Evolutionary conservation across 345 rosid species (phyloP).

Genomic region (Toxicodendron radicans): DNA sequence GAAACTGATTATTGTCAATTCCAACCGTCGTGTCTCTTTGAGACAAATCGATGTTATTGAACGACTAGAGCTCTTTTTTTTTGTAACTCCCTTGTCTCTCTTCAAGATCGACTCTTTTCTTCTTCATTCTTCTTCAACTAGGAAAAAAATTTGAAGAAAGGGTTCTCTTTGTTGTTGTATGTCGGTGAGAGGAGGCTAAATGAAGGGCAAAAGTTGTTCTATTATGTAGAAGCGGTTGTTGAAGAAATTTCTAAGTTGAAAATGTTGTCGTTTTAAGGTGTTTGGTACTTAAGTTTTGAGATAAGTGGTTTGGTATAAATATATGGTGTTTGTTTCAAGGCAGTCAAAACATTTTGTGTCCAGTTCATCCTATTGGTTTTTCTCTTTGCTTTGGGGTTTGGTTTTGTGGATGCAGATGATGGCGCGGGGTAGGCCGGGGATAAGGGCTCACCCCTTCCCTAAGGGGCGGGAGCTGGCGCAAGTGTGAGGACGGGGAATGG

Average conservation of each 20-base stretch:
- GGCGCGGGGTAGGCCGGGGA: too few relatives aligned
- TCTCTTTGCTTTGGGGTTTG: constrained; percentile 45
- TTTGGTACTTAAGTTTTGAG: constrained; percentile 5
- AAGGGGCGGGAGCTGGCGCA: too few relatives aligned
- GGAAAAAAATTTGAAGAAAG: background rate
- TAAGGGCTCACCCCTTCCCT: too few relatives aligned
- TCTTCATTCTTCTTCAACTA: background rate
- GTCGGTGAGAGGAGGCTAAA: too few relatives aligned
- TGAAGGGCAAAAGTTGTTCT: constrained; percentile 13
- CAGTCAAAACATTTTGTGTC: constrained; percentile 39
- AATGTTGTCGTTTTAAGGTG: background rate
- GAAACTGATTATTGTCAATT: too few relatives aligned
- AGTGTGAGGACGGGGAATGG: too few relatives aligned
- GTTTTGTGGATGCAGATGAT: constrained; percentile 56
- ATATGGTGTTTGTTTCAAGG: constrained; percentile 13
- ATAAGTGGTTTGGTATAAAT: constrained; percentile 25
- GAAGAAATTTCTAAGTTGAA: constrained; percentile 6
- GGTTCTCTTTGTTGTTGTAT: too few relatives aligned
- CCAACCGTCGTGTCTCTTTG: too few relatives aligned
- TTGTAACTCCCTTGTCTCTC: too few relatives aligned
- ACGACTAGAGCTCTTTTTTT: constrained; percentile 36
- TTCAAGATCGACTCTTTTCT: background rate
- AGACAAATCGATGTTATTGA: constrained; percentile 79
- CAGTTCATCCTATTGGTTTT: constrained; percentile 40
- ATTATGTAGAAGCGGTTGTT: background rate